These are phyloP conservation scores for Cercospora zeae-maydis DNA, from an alignment of 2,329 filamentous ascomycete species.

Conservation along the genomic window DNA sequence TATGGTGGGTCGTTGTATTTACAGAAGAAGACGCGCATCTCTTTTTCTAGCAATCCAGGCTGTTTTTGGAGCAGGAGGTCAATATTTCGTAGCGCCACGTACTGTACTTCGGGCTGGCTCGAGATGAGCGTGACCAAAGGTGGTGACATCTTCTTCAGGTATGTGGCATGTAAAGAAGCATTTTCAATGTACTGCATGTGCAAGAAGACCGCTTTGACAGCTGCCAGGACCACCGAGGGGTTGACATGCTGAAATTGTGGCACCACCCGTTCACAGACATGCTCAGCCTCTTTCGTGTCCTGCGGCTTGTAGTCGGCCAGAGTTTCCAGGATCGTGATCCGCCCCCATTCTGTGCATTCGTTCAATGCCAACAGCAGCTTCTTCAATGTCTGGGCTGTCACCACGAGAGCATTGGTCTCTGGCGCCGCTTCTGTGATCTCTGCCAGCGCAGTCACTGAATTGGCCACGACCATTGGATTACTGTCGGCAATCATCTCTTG, in stretches of 20 bases:
- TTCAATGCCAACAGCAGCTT: constrained; percentile 95
- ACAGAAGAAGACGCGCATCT: constrained; percentile 98
- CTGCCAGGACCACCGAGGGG: constrained; percentile 92
- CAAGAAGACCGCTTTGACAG: constrained; percentile 94
- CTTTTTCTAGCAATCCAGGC: constrained; percentile 93
- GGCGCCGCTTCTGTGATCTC: constrained; percentile 90
- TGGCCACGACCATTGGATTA: constrained; percentile 98
- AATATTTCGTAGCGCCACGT: constrained; percentile 93
- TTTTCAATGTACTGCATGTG: constrained; percentile 81
- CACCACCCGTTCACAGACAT: constrained; percentile 93
- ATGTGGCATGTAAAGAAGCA: constrained; percentile 73
- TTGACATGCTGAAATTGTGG: constrained; percentile 99
- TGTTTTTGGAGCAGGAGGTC: constrained; percentile 93
- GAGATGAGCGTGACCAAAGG: constrained; percentile 93
- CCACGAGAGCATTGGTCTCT: constrained; percentile 79
- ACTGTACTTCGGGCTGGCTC: constrained; percentile 94
- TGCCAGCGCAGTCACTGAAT: constrained; percentile 87
- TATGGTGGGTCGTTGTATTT: constrained; percentile 99
- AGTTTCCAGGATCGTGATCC: constrained; percentile 87
- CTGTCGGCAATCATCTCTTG: constrained; percentile 96
- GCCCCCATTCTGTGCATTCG: constrained; percentile 97
- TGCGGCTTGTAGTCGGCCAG: constrained; percentile 79
- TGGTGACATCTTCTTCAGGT: constrained; percentile 98
- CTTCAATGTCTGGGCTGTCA: constrained; percentile 80
- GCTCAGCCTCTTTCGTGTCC: constrained; percentile 95